These are phyloP conservation scores for Saccharum spontaneum DNA, from an alignment of 176 grass and related monocot species.

Conservation along the genomic window DNA sequence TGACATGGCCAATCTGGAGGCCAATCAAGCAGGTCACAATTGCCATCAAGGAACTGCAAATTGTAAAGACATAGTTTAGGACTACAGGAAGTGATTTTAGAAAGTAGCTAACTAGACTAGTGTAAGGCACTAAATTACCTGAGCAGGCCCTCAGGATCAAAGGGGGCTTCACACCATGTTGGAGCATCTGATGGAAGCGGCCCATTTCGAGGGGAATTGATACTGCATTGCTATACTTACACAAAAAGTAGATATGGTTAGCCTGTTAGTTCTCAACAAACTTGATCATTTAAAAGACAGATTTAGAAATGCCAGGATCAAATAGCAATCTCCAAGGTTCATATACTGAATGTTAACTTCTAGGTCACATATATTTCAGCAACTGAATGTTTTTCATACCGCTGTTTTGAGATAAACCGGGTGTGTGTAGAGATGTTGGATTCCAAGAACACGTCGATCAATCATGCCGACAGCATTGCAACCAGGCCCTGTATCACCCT, in stretches of 20 bases:
- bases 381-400: constrained; percentile 21
- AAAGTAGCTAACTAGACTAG: background rate
- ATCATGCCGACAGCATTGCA: constrained; percentile 79
- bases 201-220: constrained; percentile 60
- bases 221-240: constrained; percentile 67
- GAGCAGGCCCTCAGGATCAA: constrained; percentile 84
- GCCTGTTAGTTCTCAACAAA: background rate
- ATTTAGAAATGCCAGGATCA: background rate
- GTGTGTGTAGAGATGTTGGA: constrained; percentile 67
- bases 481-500: constrained; percentile 60
- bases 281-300: background rate
- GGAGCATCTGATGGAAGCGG: constrained; percentile 62
- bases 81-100: background rate
- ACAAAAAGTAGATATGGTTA: background rate
- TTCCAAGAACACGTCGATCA: constrained; percentile 60
- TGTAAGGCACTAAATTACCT: constrained; percentile 36
- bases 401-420: constrained; percentile 63
- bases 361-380: background rate
- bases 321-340: background rate
- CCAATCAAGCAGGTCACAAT: constrained; percentile 66
- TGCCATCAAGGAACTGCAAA: constrained; percentile 68
- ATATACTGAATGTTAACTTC: background rate
- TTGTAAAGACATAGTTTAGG: background rate
- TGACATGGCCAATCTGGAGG: constrained; percentile 53
- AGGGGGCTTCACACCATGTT: constrained; percentile 88